These are phyloP conservation scores for Oenanthe sinensis DNA, from an alignment of 129 eudicot genomes.

Conservation along the genomic window DNA sequence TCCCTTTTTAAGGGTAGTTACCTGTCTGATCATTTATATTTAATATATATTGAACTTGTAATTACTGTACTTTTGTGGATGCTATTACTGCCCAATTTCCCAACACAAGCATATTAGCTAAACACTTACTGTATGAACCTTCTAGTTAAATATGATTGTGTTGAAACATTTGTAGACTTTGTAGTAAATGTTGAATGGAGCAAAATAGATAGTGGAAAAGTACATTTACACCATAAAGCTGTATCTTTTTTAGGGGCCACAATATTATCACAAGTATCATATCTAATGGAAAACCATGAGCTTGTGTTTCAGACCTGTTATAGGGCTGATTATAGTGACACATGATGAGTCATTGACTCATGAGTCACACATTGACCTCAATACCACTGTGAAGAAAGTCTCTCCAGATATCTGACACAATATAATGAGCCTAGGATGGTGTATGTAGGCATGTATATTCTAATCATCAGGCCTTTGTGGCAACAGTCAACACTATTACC, in stretches of 20 bases:
- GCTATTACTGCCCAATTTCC: neutral
- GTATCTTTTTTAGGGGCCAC: neutral
- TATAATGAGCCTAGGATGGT: constrained; percentile 5
- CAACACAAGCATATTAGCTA: neutral
- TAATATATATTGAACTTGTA: neutral
- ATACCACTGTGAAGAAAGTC: neutral
- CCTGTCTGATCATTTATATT: neutral
- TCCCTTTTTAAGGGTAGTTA: neutral
- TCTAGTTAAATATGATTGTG: neutral
- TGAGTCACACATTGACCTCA: neutral
- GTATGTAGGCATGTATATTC: no score
- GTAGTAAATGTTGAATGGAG: neutral
- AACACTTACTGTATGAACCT: neutral
- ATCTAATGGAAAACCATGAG: neutral
- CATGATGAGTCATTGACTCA: neutral
- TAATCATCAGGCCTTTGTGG: neutral
- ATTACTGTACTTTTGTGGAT: neutral
- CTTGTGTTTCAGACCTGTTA: neutral
- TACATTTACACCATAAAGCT: neutral
- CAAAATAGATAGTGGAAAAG: neutral
- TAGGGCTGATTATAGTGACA: neutral
- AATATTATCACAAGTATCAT: neutral
- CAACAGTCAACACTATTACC: neutral
- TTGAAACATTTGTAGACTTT: neutral
- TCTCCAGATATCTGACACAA: neutral